phyloP scores from a whole-genome alignment of 805 yeast genomes.

The Nematodospora valgi region DNA sequence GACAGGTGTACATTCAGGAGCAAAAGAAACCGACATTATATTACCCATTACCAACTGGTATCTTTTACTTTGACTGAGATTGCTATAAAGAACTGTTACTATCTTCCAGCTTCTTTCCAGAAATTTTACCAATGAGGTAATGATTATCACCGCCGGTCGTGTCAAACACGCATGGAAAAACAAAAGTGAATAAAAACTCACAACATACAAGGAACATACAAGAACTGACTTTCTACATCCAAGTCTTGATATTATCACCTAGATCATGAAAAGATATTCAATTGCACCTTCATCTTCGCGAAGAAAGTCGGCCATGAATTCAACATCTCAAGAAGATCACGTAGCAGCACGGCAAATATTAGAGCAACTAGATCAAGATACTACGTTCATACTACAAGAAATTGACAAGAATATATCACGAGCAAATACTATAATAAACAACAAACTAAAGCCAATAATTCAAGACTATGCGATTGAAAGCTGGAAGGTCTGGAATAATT shows the following conservation, averaged over 20 bases:
- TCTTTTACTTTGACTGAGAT: too few species aligned
- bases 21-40: constrained; percentile 68
- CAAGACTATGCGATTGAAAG: constrained; percentile 57
- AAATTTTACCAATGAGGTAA: too few species aligned
- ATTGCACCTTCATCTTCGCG: constrained; percentile 32
- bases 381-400: constrained; percentile 71
- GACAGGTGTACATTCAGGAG: constrained; percentile 91
- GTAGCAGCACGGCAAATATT: constrained; percentile 30
- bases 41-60: constrained; percentile 34
- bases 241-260: too few species aligned
- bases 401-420: constrained; percentile 71
- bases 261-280: constrained; percentile 36
- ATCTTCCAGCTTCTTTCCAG: too few species aligned
- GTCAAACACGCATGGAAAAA: too few species aligned
- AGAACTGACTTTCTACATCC: too few species aligned
- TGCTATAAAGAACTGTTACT: too few species aligned
- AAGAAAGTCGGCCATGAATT: constrained; percentile 21
- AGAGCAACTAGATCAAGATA: constrained; percentile 75
- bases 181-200: too few species aligned
- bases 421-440: constrained; percentile 65
- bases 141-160: too few species aligned
- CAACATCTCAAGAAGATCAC: constrained; percentile 9
- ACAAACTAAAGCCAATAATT: constrained; percentile 65
- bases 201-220: too few species aligned
- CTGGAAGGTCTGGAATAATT: constrained; percentile 60